Percentiles rank a stretch among this genome's conserved stretches.
Conservation (phyloP, 2,329 filamentous ascomycete species). For the Talaromyces sp. region DNA sequence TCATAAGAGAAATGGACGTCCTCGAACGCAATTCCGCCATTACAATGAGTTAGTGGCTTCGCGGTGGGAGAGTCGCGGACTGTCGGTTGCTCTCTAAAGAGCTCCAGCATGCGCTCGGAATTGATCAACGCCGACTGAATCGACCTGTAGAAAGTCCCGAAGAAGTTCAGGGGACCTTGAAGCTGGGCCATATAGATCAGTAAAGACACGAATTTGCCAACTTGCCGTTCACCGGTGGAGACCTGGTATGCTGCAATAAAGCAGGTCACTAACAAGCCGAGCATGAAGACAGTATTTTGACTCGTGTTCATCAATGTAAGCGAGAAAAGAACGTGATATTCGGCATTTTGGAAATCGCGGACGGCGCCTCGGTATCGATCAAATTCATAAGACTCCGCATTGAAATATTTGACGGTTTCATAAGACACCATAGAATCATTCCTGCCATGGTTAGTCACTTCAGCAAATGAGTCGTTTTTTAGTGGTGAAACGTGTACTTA, state of each 20-base stretch:
- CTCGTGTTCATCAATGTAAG: slow-evolving; percentile 77
- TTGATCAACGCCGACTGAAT: slow-evolving; percentile 98
- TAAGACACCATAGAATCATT: slow-evolving; percentile 99
- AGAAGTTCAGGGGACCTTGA: slow-evolving; percentile 78
- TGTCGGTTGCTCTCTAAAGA: slow-evolving; percentile 94
- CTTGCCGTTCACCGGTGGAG: slow-evolving; percentile 58
- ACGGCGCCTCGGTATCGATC: slow-evolving; percentile 68
- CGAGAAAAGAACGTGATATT: slow-evolving; percentile 71
- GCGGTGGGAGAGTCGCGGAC: slow-evolving; percentile 74
- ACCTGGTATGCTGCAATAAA: slow-evolving; percentile 76
- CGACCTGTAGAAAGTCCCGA: slow-evolving; percentile 91
- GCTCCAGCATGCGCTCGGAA: slow-evolving; percentile 85
- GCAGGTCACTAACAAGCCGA: slow-evolving; percentile 67
- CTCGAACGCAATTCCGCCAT: slow-evolving; percentile 80
- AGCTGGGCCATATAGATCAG: slow-evolving; percentile 76
- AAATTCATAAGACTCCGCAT: slow-evolving; percentile 77
- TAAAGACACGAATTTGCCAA: slow-evolving; percentile 69
- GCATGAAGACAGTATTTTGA: slow-evolving; percentile 75
- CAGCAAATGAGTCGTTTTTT: background rate
- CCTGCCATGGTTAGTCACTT: slow-evolving; percentile 31
- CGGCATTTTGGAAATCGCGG: slow-evolving; percentile 65
- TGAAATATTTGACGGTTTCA: slow-evolving; percentile 90
- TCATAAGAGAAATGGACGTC: slow-evolving; percentile 92
- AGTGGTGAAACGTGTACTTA: slow-evolving; percentile 38
- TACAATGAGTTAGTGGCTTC: slow-evolving; percentile 60